These are phyloP conservation scores for Truncatella angustata DNA, from an alignment of 2,329 filamentous ascomycete genomes.

Conservation along the genomic window DNA sequence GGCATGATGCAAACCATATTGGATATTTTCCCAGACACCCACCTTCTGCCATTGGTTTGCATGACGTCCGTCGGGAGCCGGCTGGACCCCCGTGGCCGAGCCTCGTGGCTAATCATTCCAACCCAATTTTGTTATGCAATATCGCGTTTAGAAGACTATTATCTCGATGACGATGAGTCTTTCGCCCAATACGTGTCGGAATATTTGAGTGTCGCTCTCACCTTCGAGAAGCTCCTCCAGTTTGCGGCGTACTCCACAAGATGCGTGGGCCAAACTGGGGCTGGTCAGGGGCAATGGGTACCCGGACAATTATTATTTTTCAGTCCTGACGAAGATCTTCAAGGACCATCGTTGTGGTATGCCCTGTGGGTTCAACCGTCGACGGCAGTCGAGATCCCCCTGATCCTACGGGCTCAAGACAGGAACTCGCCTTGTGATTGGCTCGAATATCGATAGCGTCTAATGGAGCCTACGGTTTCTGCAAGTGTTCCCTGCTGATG, in stretches of 20 bases:
- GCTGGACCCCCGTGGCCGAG: background rate
- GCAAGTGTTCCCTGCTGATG: conserved; percentile 4
- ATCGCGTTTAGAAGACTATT: too few species aligned
- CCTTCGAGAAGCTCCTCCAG: conserved; percentile 10
- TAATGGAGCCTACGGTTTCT: background rate
- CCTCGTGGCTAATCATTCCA: conserved; percentile 3
- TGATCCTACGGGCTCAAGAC: conserved; percentile 5
- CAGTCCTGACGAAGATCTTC: conserved; percentile 11
- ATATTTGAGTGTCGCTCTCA: background rate
- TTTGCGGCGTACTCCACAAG: conserved; percentile 14
- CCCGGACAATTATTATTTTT: conserved; percentile 16
- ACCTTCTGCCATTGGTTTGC: conserved; percentile 1
- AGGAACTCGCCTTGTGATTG: background rate
- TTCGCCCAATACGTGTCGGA: too few species aligned
- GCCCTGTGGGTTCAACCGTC: conserved; percentile 8
- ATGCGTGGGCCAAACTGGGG: conserved; percentile 9
- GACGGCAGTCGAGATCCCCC: conserved; percentile 14
- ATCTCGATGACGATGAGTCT: too few species aligned
- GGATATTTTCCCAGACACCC: conserved; percentile 11
- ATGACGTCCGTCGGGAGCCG: background rate
- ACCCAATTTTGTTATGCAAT: background rate
- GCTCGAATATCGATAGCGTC: conserved; percentile 8
- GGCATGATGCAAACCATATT: conserved; percentile 29
- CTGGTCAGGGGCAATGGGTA: conserved; percentile 15
- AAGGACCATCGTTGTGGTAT: conserved; percentile 11